Conservation (phyloP, 192 early-diverging fungal species). For the Coemansia sp. region DNA sequence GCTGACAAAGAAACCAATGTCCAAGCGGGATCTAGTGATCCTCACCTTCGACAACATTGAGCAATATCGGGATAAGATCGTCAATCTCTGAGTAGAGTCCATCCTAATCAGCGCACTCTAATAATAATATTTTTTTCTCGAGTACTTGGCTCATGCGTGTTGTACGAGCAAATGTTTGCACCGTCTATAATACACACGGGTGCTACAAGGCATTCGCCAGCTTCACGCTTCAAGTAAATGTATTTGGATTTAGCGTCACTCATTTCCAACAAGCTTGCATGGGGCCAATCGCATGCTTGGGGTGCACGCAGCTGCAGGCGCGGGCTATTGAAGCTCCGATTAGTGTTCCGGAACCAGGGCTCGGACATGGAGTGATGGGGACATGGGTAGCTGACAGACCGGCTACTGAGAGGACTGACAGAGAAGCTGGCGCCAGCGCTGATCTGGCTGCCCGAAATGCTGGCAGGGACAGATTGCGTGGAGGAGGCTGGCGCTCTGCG, state of each 20-base stretch:
- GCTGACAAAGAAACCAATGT: slow-evolving; percentile 88
- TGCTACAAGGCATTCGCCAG: not conserved
- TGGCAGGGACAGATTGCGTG: not conserved
- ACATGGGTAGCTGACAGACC: not conserved
- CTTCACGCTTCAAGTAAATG: not conserved
- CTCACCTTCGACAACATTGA: slow-evolving; percentile 80
- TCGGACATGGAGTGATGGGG: not conserved
- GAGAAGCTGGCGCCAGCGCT: not conserved
- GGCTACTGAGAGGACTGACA: not conserved
- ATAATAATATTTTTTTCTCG: too few relatives aligned
- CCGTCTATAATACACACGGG: not conserved
- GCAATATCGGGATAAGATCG: slow-evolving; percentile 70
- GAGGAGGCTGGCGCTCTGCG: not conserved
- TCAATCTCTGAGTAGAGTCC: slow-evolving; percentile 56
- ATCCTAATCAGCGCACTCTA: not conserved
- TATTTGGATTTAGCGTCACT: not conserved
- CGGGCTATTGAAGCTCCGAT: slow-evolving; percentile 5
- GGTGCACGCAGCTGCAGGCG: not conserved
- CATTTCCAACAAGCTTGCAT: not conserved
- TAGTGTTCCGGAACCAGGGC: not conserved
- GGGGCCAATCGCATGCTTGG: slow-evolving; percentile 4
- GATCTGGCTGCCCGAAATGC: not conserved
- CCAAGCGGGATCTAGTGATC: slow-evolving; percentile 85
- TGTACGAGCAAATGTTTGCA: not conserved
- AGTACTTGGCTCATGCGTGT: too few relatives aligned